phyloP scores from a whole-genome alignment of 768 basidiomycete species.

The Hericium coralloides region DNA sequence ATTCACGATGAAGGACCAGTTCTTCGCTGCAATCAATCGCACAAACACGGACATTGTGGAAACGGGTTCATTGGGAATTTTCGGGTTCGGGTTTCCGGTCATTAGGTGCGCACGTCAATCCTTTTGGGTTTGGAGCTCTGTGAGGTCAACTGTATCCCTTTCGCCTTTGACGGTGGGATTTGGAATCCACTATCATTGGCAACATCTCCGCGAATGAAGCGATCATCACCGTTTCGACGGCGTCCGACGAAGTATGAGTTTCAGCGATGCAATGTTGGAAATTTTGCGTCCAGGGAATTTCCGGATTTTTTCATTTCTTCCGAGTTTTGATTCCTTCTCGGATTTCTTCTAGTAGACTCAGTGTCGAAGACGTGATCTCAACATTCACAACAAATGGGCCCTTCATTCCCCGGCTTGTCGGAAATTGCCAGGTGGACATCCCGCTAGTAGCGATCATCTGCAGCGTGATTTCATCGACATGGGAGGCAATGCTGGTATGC shows the following conservation, averaged over 20 bases:
- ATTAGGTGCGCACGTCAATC: conserved; percentile 41
- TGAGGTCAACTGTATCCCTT: background rate
- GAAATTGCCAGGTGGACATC: conserved; percentile 31
- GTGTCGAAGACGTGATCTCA: conserved; percentile 14
- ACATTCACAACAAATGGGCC: conserved; percentile 27
- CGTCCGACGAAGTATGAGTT: background rate
- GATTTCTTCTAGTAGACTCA: background rate
- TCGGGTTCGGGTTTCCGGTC: conserved; percentile 67
- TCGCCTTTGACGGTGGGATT: conserved; percentile 5
- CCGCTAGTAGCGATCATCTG: conserved; percentile 38
- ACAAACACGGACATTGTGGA: conserved; percentile 57
- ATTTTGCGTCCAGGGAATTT: too few relatives aligned
- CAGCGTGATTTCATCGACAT: conserved; percentile 62
- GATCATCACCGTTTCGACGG: background rate
- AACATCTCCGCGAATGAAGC: background rate
- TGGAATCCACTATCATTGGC: conserved; percentile 8
- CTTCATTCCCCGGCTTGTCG: conserved; percentile 24
- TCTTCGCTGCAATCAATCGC: conserved; percentile 55
- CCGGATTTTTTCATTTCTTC: too few relatives aligned
- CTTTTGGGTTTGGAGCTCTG: too few relatives aligned
- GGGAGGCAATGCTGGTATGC: conserved; percentile 54
- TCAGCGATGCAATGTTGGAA: background rate
- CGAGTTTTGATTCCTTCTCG: too few relatives aligned
- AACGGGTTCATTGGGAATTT: conserved; percentile 53
- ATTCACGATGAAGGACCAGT: conserved; percentile 39